Conservation (phyloP, 768 basidiomycete genomes). For the Lactifluus piperatus region DNA sequence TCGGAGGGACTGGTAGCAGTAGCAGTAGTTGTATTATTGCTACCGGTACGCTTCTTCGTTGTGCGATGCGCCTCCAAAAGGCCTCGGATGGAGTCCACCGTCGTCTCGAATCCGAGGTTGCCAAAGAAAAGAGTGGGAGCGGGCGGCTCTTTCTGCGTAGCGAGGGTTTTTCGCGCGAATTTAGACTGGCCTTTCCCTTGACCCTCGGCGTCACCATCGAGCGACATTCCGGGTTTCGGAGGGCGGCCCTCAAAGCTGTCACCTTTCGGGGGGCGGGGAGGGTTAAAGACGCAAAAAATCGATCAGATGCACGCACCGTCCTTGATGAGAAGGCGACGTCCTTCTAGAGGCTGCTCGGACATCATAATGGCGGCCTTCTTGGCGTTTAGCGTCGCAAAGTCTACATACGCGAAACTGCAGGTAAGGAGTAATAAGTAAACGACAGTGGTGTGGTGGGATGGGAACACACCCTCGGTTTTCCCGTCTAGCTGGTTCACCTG, state of each 20-base stretch:
- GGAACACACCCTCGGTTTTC: conserved; percentile 65
- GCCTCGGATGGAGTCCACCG: conserved; percentile 62
- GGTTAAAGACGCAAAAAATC: not conserved
- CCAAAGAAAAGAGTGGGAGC: conserved; percentile 87
- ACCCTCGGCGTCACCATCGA: conserved; percentile 27
- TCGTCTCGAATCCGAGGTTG: conserved; percentile 88
- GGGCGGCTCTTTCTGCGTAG: conserved; percentile 71
- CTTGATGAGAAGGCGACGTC: conserved; percentile 87
- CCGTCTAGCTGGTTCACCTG: conserved; percentile 33
- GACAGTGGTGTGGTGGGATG: conserved; percentile 18
- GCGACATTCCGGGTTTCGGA: conserved; percentile 30
- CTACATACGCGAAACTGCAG: conserved; percentile 89
- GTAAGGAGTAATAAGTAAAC: not conserved
- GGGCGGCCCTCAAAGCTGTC: conserved; percentile 69
- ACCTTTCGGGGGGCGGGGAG: conserved; percentile 37
- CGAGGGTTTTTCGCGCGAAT: conserved; percentile 69
- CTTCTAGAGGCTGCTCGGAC: conserved; percentile 77
- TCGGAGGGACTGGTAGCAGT: not conserved
- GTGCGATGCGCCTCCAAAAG: conserved; percentile 62
- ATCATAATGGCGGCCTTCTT: conserved; percentile 67
- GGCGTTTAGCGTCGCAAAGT: conserved; percentile 73
- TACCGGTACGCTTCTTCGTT: conserved; percentile 27
- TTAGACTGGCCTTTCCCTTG: conserved; percentile 42
- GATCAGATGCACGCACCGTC: conserved; percentile 47
- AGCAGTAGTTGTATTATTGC: not conserved